Base-by-base conservation (phyloP, 2,329 filamentous ascomycete species). In the Pseudocercospora cruenta region DNA sequence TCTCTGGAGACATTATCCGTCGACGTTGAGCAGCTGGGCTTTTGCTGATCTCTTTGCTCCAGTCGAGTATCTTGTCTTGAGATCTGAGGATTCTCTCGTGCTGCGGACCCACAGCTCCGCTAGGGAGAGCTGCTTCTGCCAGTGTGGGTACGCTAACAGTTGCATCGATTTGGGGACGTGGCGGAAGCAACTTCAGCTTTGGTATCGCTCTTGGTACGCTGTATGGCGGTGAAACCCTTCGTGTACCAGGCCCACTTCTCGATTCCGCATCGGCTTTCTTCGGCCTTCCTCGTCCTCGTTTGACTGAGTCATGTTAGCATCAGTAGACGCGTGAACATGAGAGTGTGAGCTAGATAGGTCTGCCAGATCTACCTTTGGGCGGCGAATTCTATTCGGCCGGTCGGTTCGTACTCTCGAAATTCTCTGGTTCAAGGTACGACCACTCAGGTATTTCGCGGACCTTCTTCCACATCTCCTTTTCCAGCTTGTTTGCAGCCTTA, bases 401-500 rank as follows among this genome's bases (percentile, higher is more conserved):
- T 24, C 72, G 54, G 60, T 75, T 74, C 19, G 75, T 77, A 6
- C 64, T 75, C 66, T 76, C 74, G 57, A 78, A 79, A 39, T 69
- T 73, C 39, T 78, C 77, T 1, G 73, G 69, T 64, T 80, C 78
- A 14, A 80, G 67, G 63, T 79, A 78, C 60, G 74, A 80, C 94
- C 94, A 98, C 82, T 97, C 94, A 0, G 94, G 94, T 60, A 97
- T 92, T 72, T 91, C 91, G 77, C 91, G 90, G 79, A 97, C 93
- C 80, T 94, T 92, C 78, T 89, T 86, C 92, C 93, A 97, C 94
- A 98, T 96, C 77, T 89, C 96, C 80, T 95, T 96, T 77, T 90
- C 95, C 49, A 99, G 84, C 77, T 95, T 95, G 77, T 93, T 96
- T 47, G 95, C 95, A 64, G 91, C 93, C 82, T 99, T 99, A 24